These are phyloP conservation scores for Aspergillus floridensis DNA, from an alignment of 2,329 filamentous ascomycete species.

Conservation along the genomic window DNA sequence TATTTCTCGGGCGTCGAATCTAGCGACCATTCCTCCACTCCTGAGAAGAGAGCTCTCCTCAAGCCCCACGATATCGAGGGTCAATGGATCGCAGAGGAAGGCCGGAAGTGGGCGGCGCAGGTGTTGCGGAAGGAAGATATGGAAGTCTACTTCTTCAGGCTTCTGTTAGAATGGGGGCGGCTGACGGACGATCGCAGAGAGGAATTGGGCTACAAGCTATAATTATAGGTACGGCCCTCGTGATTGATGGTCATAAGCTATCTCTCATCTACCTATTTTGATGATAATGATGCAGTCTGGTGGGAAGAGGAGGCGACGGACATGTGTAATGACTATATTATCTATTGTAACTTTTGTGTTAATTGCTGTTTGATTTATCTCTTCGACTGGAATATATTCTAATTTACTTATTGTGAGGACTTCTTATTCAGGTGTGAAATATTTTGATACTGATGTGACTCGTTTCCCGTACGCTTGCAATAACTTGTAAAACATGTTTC, in stretches of 20 bases:
- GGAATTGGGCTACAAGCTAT: slow-evolving; percentile 38
- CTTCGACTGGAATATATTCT: neutral
- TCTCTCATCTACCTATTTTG: neutral
- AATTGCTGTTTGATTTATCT: neutral
- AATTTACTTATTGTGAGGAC: neutral
- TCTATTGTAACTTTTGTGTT: neutral
- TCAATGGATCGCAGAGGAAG: slow-evolving; percentile 64
- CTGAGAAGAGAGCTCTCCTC: slow-evolving; percentile 40
- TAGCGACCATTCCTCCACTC: neutral
- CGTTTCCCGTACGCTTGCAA: neutral
- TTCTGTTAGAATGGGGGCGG: slow-evolving; percentile 74
- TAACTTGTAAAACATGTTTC: neutral
- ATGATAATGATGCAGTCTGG: neutral
- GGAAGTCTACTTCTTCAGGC: slow-evolving; percentile 75
- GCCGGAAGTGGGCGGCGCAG: slow-evolving; percentile 62
- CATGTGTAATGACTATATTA: neutral
- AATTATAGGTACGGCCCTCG: neutral
- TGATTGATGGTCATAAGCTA: neutral
- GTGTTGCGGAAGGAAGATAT: slow-evolving; percentile 70
- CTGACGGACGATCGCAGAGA: slow-evolving; percentile 62
- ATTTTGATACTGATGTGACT: too few species aligned
- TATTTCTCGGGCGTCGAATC: slow-evolving; percentile 64
- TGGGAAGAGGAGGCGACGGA: neutral
- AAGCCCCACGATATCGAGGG: slow-evolving; percentile 54
- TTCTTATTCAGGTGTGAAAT: too few species aligned